Evolutionary conservation across 2,329 filamentous ascomycete species (phyloP).

Genomic region (Ascochyta lentis): DNA sequence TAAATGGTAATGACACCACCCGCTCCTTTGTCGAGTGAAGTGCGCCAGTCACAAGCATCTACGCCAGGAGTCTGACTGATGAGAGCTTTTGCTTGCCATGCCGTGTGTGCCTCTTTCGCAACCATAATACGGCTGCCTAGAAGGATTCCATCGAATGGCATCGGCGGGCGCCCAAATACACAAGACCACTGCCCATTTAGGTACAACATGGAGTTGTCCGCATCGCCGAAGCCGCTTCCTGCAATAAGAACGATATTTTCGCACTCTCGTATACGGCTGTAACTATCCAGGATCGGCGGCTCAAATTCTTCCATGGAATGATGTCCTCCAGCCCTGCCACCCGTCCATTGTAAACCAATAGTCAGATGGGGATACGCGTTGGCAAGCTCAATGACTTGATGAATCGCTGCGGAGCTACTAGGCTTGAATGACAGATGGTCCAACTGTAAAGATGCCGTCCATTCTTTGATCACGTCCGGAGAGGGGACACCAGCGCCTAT

Average conservation of each 20-base stretch:
- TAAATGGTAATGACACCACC: slow-evolving; percentile 80
- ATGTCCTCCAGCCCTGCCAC: slow-evolving; percentile 90
- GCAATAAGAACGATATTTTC: slow-evolving; percentile 89
- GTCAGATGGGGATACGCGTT: slow-evolving; percentile 94
- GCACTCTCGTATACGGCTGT: slow-evolving; percentile 82
- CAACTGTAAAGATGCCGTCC: slow-evolving; percentile 80
- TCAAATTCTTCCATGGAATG: slow-evolving; percentile 97
- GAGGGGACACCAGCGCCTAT: slow-evolving; percentile 94
- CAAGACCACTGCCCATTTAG: slow-evolving; percentile 88
- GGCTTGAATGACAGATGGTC: slow-evolving; percentile 97
- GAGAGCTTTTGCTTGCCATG: slow-evolving; percentile 84
- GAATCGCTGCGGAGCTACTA: slow-evolving; percentile 85
- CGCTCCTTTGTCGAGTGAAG: slow-evolving; percentile 74
- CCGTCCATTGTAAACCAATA: slow-evolving; percentile 94
- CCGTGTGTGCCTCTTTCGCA: slow-evolving; percentile 89
- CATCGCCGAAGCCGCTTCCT: slow-evolving; percentile 88
- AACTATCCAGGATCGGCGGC: slow-evolving; percentile 89
- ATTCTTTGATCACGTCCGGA: slow-evolving; percentile 90
- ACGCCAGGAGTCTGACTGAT: slow-evolving; percentile 87
- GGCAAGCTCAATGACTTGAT: slow-evolving; percentile 89
- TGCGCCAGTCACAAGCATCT: slow-evolving; percentile 84
- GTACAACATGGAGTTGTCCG: slow-evolving; percentile 91
- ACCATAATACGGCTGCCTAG: slow-evolving; percentile 96
- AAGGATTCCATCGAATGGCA: slow-evolving; percentile 92
- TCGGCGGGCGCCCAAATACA: slow-evolving; percentile 84